Conservation (phyloP, 139 green algal species). For the Chlorella sp. region DNA sequence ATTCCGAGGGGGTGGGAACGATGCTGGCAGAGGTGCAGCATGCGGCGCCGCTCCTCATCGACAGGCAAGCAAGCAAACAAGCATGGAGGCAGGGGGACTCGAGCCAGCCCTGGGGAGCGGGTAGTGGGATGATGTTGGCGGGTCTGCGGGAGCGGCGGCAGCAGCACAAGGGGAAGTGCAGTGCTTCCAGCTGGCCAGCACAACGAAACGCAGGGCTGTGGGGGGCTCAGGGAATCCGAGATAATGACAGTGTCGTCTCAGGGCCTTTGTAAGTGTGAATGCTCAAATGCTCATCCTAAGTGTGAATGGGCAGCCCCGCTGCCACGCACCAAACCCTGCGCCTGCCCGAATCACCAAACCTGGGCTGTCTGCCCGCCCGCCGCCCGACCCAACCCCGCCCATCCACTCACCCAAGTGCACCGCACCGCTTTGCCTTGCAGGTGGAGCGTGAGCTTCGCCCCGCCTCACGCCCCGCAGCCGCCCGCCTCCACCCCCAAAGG, state of each 20-base stretch:
- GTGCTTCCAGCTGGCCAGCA: no score
- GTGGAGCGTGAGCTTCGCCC: neutral
- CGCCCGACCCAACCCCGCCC: no score
- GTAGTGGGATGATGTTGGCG: neutral
- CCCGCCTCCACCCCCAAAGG: neutral
- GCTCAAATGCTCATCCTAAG: no score
- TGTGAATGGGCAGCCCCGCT: no score
- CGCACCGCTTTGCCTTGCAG: neutral
- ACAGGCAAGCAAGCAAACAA: constrained; percentile 73
- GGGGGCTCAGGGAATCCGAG: no score
- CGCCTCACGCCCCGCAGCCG: neutral
- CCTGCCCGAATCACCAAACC: no score
- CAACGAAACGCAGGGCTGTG: neutral
- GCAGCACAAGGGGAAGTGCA: no score
- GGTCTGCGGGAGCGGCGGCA: neutral
- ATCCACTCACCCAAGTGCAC: no score
- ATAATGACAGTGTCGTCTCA: no score
- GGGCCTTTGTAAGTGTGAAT: no score
- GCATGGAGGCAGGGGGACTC: neutral
- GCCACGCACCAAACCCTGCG: no score
- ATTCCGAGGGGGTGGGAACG: constrained; percentile 37
- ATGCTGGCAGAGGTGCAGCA: constrained; percentile 71
- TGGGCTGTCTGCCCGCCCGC: neutral
- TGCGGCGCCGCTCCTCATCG: constrained; percentile 61
- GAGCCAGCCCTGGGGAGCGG: no score